A percentile compares a stretch with the other conserved stretches of the same genome.
phyloP scores from a whole-genome alignment of 768 basidiomycete species.

The Astraeus odoratus region DNA sequence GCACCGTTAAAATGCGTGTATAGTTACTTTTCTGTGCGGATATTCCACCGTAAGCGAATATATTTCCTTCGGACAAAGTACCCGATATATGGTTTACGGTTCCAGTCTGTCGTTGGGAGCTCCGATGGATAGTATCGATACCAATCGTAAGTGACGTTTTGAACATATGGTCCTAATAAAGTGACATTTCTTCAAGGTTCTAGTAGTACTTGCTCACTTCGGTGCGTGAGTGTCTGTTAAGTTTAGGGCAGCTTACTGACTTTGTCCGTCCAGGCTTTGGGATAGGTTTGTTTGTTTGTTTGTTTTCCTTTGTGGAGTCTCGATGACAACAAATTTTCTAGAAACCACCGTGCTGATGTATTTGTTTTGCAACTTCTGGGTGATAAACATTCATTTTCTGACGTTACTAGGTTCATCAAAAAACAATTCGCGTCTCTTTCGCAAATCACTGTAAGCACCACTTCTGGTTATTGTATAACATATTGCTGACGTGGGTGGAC shows the following conservation, averaged over 20 bases:
- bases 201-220: conserved; percentile 35
- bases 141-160: conserved; percentile 17
- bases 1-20: not conserved
- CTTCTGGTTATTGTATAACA: not conserved
- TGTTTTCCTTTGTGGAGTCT: not conserved
- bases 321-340: not conserved
- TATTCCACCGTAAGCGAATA: conserved; percentile 2
- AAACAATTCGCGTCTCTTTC: conserved; percentile 30
- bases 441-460: conserved; percentile 29
- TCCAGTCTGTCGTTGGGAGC: conserved; percentile 26
- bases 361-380: not conserved
- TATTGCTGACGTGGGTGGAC: not conserved
- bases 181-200: conserved; percentile 5
- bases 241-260: conserved; percentile 9
- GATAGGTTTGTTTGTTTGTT: conserved; percentile 24
- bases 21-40: conserved; percentile 7
- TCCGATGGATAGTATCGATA: conserved; percentile 32
- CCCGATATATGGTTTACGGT: not conserved
- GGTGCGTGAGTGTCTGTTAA: conserved; percentile 26
- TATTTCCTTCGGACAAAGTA: not conserved
- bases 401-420: conserved; percentile 29
- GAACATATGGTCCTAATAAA: not conserved
- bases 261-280: conserved; percentile 27
- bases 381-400: not conserved
- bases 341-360: conserved; percentile 8